Base-by-base conservation (phyloP, 2,329 filamentous ascomycete species). In the Pseudogymnoascus sp. region DNA sequence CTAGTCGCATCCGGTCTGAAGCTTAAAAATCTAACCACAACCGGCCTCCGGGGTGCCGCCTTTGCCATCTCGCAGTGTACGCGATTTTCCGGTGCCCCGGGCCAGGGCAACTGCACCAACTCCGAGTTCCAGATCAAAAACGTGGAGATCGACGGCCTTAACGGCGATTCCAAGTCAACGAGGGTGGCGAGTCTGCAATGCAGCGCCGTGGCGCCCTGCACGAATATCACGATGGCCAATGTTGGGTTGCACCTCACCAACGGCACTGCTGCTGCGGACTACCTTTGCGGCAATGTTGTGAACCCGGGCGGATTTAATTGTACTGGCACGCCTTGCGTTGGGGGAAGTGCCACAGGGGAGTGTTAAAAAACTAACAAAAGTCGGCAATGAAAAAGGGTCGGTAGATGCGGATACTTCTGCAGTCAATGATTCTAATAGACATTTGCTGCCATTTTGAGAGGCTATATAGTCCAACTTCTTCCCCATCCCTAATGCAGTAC, bases 21-120 rank as follows among this genome's bases (percentile, higher is more conserved):
- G 11, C 73, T 78, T 62, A 70, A 70, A n/a, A 71, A 79, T 65
- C 65, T 78, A 11, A 69, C 65, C 3, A 61, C 71, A 15, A 70
- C 64, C 5, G 65, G 69, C 13, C 66, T 75, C 15, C 70, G 72
- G 7, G 71, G 71, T 4, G 67, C 73, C 5, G 68, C 71, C 0
- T 72, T 78, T 53, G 64, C 71, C 1, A 74, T 78, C 23, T 75
- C 72, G 0, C 77, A 79, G 65, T 78, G 77, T 65, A 78, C 76
- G 1, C 69, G 70, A 0, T 78, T 75, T 64, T 72, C 64, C 4
- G 72, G 72, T 2, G 71, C 72, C 1, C 67, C 67, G 4, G 44
- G 44, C 4, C 7, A n/a, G 23, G 75, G 76, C 0, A 75, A 78
- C 57, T 78, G 76, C 66, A 75, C 74, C 0, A 76, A 74, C 8